phyloP scores from a whole-genome alignment of 208 protist species.

The Wallacemonas rigidus region DNA sequence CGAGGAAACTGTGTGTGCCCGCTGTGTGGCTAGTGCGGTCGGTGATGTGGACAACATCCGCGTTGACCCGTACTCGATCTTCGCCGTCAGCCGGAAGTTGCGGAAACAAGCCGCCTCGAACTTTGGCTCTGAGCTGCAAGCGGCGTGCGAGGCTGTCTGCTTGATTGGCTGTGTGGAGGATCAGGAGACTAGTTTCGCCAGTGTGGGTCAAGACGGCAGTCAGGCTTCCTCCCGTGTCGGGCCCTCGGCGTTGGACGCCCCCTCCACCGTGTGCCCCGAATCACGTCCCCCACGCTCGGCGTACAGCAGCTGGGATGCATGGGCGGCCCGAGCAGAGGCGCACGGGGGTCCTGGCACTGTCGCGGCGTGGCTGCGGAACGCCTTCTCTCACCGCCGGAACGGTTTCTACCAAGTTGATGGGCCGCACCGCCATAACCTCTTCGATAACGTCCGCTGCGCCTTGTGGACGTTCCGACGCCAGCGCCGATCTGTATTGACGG shows the following conservation, averaged over 20 bases:
- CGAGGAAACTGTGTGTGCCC: conserved; percentile 75
- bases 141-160: conserved; percentile 64
- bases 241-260: neutral
- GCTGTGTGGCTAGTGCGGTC: conserved; percentile 79
- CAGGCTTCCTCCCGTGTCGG: neutral
- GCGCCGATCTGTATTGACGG: conserved; percentile 56
- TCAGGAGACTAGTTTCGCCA: conserved; percentile 47
- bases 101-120: conserved; percentile 31
- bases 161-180: conserved; percentile 66
- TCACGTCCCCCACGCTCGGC: conserved; percentile 19
- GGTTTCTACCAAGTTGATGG: conserved; percentile 70
- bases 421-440: conserved; percentile 53
- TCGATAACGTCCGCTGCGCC: conserved; percentile 74
- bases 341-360: conserved; percentile 23
- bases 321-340: conserved; percentile 22
- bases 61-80: conserved; percentile 89
- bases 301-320: conserved; percentile 54
- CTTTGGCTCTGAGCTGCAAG: conserved; percentile 68
- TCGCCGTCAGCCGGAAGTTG: conserved; percentile 66
- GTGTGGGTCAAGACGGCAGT: conserved; percentile 5
- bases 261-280: neutral
- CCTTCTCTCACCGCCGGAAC: conserved; percentile 62
- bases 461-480: conserved; percentile 79
- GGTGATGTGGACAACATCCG: conserved; percentile 67
- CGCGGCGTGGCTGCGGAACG: conserved; percentile 40